Conservation (phyloP, 1,284 basidiomycete species). For the Cryptococcus maquisensis region DNA sequence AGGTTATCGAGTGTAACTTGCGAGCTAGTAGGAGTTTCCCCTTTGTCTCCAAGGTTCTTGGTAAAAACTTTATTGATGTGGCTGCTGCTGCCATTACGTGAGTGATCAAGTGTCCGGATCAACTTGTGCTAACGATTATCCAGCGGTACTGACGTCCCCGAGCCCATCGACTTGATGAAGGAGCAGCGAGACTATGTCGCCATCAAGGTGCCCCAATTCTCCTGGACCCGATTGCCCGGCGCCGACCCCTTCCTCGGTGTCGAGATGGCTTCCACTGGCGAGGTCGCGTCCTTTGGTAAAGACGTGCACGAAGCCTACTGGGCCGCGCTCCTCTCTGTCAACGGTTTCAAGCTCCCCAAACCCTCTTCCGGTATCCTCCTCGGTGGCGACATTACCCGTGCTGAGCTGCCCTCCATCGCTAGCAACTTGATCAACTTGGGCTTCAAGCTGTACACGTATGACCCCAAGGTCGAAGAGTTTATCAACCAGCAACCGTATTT, state of each 20-base stretch:
- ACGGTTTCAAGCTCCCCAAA: conserved; percentile 68
- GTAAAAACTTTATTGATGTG: conserved; percentile 93
- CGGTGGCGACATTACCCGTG: conserved; percentile 81
- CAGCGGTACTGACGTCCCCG: conserved; percentile 64
- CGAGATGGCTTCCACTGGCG: conserved; percentile 98
- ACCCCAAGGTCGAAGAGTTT: conserved; percentile 83
- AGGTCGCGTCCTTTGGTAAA: conserved; percentile 95
- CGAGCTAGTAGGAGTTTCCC: conserved; percentile 98
- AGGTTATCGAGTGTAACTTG: conserved; percentile 98
- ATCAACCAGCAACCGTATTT: conserved; percentile 74
- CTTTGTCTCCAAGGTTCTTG: conserved; percentile 97
- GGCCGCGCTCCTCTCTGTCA: conserved; percentile 73
- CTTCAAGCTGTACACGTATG: conserved; percentile 72
- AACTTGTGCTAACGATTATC: background rate
- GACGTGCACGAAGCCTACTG: conserved; percentile 97
- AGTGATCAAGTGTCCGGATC: conserved; percentile 39
- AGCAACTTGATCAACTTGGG: conserved; percentile 97
- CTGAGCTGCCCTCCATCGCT: conserved; percentile 68
- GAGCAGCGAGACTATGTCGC: conserved; percentile 87
- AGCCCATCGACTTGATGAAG: conserved; percentile 89
- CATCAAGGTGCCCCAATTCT: conserved; percentile 98
- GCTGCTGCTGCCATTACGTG: conserved; percentile 85
- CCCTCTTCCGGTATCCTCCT: conserved; percentile 41
- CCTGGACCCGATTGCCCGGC: conserved; percentile 81
- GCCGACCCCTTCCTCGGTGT: conserved; percentile 97